phyloP scores from a whole-genome alignment of 352 stramenopile species.

The Globisporangium solare region DNA sequence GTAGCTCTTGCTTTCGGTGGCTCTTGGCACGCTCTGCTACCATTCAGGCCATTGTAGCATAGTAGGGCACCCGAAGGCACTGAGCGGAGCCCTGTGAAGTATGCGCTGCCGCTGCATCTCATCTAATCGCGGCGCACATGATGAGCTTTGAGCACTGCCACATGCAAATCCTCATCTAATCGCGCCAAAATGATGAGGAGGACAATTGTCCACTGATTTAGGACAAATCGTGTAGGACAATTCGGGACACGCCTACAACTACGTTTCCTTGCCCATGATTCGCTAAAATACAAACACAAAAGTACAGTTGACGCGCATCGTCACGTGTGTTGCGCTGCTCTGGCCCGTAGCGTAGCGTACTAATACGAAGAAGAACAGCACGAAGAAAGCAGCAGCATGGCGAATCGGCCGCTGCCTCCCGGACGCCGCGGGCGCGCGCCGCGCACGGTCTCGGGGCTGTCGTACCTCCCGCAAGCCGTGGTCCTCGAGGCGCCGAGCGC shows the following conservation, averaged over 20 bases:
- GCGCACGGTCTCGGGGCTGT: slow-evolving; percentile 12
- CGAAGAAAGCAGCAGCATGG: slow-evolving; percentile 6
- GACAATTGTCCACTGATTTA: no score
- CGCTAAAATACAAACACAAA: background rate
- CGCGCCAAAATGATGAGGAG: background rate
- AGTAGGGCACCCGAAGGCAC: no score
- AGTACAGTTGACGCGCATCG: background rate
- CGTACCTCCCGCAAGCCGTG: slow-evolving; percentile 13
- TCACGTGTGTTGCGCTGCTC: background rate
- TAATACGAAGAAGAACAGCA: background rate
- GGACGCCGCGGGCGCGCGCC: slow-evolving; percentile 11
- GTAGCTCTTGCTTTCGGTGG: no score
- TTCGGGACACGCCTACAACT: no score
- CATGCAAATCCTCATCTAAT: background rate
- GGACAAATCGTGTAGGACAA: no score
- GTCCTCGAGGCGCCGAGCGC: slow-evolving; percentile 5
- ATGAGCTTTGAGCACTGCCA: no score
- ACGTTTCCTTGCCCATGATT: no score
- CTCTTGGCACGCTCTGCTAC: no score
- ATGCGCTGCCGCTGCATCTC: no score
- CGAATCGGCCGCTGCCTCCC: slow-evolving; percentile 15
- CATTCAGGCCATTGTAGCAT: no score
- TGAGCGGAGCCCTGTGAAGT: no score
- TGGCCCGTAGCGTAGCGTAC: background rate
- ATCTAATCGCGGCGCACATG: no score